phyloP scores from a whole-genome alignment of 2,329 filamentous ascomycete genomes.

The Raffaelea albimanens region DNA sequence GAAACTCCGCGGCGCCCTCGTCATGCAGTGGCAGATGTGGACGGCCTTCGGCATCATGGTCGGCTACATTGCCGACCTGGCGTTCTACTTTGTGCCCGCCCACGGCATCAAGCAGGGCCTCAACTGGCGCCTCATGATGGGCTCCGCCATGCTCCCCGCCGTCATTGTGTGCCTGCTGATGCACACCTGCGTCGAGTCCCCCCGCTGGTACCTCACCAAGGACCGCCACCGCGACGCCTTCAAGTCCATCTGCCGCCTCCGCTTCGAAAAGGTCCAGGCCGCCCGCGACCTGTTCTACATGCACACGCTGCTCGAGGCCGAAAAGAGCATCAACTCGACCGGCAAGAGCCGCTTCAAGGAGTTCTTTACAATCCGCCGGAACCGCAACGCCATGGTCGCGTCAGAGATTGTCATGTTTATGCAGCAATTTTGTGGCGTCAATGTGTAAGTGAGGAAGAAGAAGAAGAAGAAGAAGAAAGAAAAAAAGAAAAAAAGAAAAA shows the following conservation, averaged over 20 bases:
- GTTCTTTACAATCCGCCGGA: slow-evolving; percentile 50
- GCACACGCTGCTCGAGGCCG: slow-evolving; percentile 47
- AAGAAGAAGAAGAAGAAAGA: too few species aligned
- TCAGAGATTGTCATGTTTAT: slow-evolving; percentile 58
- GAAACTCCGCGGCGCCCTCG: slow-evolving; percentile 54
- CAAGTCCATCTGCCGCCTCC: slow-evolving; percentile 33
- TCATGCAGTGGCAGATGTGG: slow-evolving; percentile 50
- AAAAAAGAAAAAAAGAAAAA: too few species aligned
- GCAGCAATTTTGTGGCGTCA: too few species aligned
- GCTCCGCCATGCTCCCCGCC: slow-evolving; percentile 54
- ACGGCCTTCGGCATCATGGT: slow-evolving; percentile 38
- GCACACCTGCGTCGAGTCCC: slow-evolving; percentile 10
- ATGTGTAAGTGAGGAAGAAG: too few species aligned
- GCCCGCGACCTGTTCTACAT: slow-evolving; percentile 48
- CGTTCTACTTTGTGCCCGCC: slow-evolving; percentile 48
- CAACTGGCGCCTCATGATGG: slow-evolving; percentile 61
- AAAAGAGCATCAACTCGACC: slow-evolving; percentile 39
- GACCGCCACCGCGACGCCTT: slow-evolving; percentile 36
- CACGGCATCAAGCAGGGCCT: slow-evolving; percentile 40
- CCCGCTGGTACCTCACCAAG: slow-evolving; percentile 40
- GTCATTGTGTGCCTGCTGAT: slow-evolving; percentile 46
- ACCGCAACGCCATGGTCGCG: slow-evolving; percentile 50
- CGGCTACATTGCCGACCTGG: slow-evolving; percentile 51
- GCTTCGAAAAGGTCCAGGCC: slow-evolving; percentile 42
- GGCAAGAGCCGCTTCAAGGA: slow-evolving; percentile 43